Base-by-base conservation (phyloP, 2,329 filamentous ascomycete genomes). In the Phaeosphaeria sp. region DNA sequence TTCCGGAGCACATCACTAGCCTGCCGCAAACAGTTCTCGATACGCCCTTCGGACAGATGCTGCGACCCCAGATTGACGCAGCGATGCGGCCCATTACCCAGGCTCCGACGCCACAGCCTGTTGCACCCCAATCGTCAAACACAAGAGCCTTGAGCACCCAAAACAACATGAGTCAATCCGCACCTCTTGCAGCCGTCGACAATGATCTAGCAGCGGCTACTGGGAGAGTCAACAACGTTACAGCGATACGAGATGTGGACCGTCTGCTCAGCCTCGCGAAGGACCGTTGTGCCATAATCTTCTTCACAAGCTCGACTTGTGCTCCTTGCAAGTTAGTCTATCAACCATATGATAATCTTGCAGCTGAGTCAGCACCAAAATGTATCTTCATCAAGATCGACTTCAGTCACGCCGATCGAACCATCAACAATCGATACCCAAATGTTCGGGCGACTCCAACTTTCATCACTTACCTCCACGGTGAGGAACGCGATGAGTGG, bases 231-330 rank as follows among this genome's bases (percentile, higher is more conserved):
- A 84, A 85, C 56, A 84, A 85, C 56, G 84, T 89, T 7, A 85
- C 82, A 23, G 87, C 80, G 21, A 76, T 89, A 4, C 76, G 78
- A 5, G 85, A 89, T 25, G 78, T 95, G 1, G 83, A 92, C 39
- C 79, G 79, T 18, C 78, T 89, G 1, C 80, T 95, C 6, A 74
- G 79, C 0, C 79, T 80, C 1, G 90, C 90, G 0, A 82, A 82
- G 25, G 82, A 84, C 5, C 88, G 90, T 0, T 92, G 89, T 59
- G 91, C 91, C 0, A 86, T 94, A 39, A 84, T 97, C 55, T 97
- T 97, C 81, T 98, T 98, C 79, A 97, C 94, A 0, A 96, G 92
- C 3, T 86, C 90, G 1, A 95, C 89, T 2, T 97, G 93, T 72
- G 85, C 87, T 0, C 93, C 93, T 0, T 97, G 94, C 83, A 94